Conservation (phyloP, 208 protist species). For the Wallacemonas collosoma region DNA sequence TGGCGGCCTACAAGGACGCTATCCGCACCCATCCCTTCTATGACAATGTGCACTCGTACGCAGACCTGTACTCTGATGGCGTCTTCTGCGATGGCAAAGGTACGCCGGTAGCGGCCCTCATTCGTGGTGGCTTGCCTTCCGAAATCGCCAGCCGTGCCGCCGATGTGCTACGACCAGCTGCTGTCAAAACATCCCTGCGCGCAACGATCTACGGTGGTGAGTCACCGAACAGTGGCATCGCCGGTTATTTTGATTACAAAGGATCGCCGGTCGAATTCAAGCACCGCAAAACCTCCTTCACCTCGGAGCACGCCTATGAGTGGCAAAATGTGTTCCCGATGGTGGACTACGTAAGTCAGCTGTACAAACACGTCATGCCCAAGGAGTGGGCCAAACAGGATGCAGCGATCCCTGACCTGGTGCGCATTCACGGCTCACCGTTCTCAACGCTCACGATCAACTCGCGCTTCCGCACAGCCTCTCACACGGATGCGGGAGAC, state of each 20-base stretch:
- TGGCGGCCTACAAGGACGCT: constrained; percentile 57
- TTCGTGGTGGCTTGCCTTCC: constrained; percentile 66
- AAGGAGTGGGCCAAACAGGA: constrained; percentile 75
- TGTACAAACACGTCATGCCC: constrained; percentile 74
- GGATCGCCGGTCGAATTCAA: constrained; percentile 86
- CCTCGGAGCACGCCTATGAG: constrained; percentile 54
- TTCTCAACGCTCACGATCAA: constrained; percentile 93
- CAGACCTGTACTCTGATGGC: constrained; percentile 65
- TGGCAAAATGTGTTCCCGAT: constrained; percentile 87
- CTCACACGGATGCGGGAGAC: constrained; percentile 89
- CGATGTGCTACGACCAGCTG: constrained; percentile 68
- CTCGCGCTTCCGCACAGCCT: constrained; percentile 87
- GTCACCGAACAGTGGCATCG: constrained; percentile 85
- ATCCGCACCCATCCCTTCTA: constrained; percentile 85
- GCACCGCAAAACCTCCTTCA: constrained; percentile 88
- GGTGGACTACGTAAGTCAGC: constrained; percentile 86
- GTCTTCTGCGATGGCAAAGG: constrained; percentile 74
- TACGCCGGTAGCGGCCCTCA: constrained; percentile 58
- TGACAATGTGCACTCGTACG: constrained; percentile 69
- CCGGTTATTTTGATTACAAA: constrained; percentile 91
- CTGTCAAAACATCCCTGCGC: constrained; percentile 64
- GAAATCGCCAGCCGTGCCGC: constrained; percentile 66
- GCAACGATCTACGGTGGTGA: constrained; percentile 81
- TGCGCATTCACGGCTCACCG: constrained; percentile 84
- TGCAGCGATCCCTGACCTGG: constrained; percentile 82